Conservation (phyloP, 1,284 basidiomycete species). For the Sporisorium exsertum region DNA sequence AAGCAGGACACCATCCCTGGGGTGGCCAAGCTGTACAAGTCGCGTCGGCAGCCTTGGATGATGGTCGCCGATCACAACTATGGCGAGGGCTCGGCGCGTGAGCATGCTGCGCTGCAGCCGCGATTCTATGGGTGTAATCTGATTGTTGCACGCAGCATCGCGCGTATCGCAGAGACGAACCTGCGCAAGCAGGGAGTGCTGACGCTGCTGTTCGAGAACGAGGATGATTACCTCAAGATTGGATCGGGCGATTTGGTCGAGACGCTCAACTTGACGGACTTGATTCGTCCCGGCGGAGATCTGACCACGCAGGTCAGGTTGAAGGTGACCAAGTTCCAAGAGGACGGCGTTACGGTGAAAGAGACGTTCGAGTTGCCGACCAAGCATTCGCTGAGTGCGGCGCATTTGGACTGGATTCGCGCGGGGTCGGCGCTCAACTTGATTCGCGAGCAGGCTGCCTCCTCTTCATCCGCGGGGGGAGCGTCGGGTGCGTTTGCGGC, state of each 20-base stretch:
- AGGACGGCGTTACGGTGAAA: constrained; percentile 57
- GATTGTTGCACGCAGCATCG: constrained; percentile 71
- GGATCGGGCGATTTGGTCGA: constrained; percentile 63
- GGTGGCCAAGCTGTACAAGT: constrained; percentile 61
- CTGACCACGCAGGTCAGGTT: constrained; percentile 61
- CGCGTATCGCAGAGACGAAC: constrained; percentile 80
- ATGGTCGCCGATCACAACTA: constrained; percentile 88
- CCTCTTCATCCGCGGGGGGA: constrained; percentile 12
- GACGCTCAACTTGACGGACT: constrained; percentile 63
- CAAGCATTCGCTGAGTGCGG: constrained; percentile 60
- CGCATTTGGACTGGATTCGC: constrained; percentile 67
- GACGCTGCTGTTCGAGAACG: constrained; percentile 67
- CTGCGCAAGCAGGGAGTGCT: constrained; percentile 68
- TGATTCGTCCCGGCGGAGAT: constrained; percentile 59
- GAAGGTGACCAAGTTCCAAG: constrained; percentile 63
- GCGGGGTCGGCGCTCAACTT: constrained; percentile 67
- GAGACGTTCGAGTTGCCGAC: constrained; percentile 64
- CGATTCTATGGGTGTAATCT: constrained; percentile 82
- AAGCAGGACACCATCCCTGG: constrained; percentile 65
- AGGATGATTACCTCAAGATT: constrained; percentile 64
- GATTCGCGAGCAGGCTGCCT: constrained; percentile 59
- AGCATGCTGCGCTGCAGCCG: constrained; percentile 96
- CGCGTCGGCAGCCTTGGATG: constrained; percentile 78
- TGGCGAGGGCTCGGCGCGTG: constrained; percentile 96
- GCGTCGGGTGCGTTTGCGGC: constrained; percentile 37